Base-by-base conservation (phyloP, 2,329 filamentous ascomycete genomes). In the Didymella lethalis region DNA sequence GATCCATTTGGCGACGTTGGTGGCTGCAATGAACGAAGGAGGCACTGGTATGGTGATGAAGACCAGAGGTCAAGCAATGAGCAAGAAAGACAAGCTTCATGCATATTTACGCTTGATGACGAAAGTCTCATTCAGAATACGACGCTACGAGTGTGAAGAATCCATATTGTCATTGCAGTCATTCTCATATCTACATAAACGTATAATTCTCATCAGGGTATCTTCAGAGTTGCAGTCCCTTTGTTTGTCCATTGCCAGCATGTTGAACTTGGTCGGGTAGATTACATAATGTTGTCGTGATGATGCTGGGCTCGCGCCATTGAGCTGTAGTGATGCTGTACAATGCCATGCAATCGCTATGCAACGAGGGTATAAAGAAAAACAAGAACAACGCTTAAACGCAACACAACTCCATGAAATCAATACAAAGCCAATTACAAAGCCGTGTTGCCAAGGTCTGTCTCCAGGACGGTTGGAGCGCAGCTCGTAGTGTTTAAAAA, bases 291-390 rank as follows among this genome's bases (percentile, higher is more conserved):
- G 18, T 64, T 63, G 56, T 65, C 50, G 57, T 64, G 44, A 61
- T 60, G 43, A 50, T 62, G 53, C 45, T 49, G n/a, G 44, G 55
- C 60, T 63, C 44, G 57, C 54, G 60, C 63, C 48, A 8, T 31
- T 48, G 40, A 43, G 34, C 29, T 54, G 54, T 49, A 63, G 50
- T 68, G 48, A 59, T 68, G 62, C 60, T 63, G 50, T 56, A 54
- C 55, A 57, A 51, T 51, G 44, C 54, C 58, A 61, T 57, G 64
- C 63, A 61, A 66, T 66, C 67, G 70, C 69, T 69, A 75, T 75
- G 72, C 74, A 71, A 68, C 59, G 71, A 72, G 71, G 71, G 71
- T 74, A 74, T 74, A 69, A 70, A 62, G 63, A 67, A 73, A 70
- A 64, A 48, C 23, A 66, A 64, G 38, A 29, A 20, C 40, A 40